Conservation (phyloP, 2,329 filamentous ascomycete genomes). For the Sordariomycetes sp. region DNA sequence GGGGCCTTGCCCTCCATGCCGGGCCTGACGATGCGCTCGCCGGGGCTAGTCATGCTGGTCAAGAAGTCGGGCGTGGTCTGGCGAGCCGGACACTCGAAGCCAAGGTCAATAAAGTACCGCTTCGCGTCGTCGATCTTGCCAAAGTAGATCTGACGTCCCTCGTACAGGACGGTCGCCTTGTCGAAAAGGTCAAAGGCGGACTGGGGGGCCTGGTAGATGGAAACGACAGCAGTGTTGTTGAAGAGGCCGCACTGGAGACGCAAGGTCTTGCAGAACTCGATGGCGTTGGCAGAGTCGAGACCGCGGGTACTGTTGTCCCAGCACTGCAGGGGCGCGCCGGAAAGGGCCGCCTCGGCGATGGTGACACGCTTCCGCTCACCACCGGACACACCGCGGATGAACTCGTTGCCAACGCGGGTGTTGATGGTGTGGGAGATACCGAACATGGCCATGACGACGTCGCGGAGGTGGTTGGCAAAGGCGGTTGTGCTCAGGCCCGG, state of each 20-base stretch:
- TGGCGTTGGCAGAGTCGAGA: slow-evolving; percentile 61
- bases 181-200: slow-evolving; percentile 51
- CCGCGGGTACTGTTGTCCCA: slow-evolving; percentile 65
- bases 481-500: slow-evolving; percentile 37
- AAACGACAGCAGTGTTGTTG: slow-evolving; percentile 51
- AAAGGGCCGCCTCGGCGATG: slow-evolving; percentile 47
- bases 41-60: slow-evolving; percentile 52
- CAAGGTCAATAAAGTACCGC: slow-evolving; percentile 53
- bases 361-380: slow-evolving; percentile 59
- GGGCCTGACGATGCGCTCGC: slow-evolving; percentile 39
- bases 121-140: slow-evolving; percentile 46
- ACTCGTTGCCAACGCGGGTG: slow-evolving; percentile 64
- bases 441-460: slow-evolving; percentile 65
- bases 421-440: slow-evolving; percentile 62
- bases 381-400: slow-evolving; percentile 59
- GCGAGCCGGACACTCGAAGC: slow-evolving; percentile 52
- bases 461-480: slow-evolving; percentile 50
- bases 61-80: slow-evolving; percentile 61
- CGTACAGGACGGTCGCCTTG: slow-evolving; percentile 44
- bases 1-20: slow-evolving; percentile 44
- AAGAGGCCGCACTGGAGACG: slow-evolving; percentile 55
- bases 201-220: slow-evolving; percentile 61
- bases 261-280: slow-evolving; percentile 62
- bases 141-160: slow-evolving; percentile 50
- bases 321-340: slow-evolving; percentile 46